A percentile compares a stretch with the other conserved stretches of the same genome.
phyloP scores from a whole-genome alignment of 2,329 filamentous ascomycete genomes.

The Fusarium torreyae region DNA sequence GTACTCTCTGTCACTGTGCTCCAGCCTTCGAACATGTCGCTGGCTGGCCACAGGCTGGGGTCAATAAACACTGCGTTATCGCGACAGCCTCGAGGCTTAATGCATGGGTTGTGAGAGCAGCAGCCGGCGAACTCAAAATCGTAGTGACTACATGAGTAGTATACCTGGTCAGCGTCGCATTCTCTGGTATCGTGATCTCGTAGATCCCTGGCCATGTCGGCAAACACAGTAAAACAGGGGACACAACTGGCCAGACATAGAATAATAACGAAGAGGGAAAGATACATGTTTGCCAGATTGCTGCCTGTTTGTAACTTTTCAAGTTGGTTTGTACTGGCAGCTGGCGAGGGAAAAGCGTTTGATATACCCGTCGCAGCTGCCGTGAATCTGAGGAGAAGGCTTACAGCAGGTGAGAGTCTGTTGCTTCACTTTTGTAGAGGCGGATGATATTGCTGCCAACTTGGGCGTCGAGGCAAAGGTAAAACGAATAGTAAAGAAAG shows the following conservation, averaged over 20 bases:
- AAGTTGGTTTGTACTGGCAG: constrained; percentile 1
- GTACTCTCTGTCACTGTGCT: constrained; percentile 2
- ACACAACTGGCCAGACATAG: constrained; percentile 12
- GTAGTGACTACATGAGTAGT: constrained; percentile 57
- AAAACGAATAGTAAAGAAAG: constrained; percentile 7
- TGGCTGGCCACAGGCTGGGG: not conserved
- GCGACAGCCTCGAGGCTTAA: constrained; percentile 25
- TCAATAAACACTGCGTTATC: constrained; percentile 12
- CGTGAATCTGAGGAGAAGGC: constrained; percentile 34
- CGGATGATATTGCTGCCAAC: constrained; percentile 7
- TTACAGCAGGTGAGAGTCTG: constrained; percentile 6
- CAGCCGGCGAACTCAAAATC: constrained; percentile 59
- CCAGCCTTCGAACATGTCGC: constrained; percentile 12
- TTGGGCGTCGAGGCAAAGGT: constrained; percentile 11
- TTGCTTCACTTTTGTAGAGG: constrained; percentile 6
- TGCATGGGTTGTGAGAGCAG: constrained; percentile 63
- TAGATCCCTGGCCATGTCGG: constrained; percentile 32
- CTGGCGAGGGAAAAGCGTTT: constrained; percentile 14
- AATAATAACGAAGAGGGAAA: not conserved
- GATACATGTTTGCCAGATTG: constrained; percentile 7
- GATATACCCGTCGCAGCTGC: constrained; percentile 27
- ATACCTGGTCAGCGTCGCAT: constrained; percentile 53
- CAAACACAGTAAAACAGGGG: constrained; percentile 14
- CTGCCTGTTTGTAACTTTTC: not conserved
- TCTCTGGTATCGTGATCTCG: constrained; percentile 13